These are phyloP conservation scores for Microcos paniculata DNA, from an alignment of 345 rosid species.

Conservation along the genomic window DNA sequence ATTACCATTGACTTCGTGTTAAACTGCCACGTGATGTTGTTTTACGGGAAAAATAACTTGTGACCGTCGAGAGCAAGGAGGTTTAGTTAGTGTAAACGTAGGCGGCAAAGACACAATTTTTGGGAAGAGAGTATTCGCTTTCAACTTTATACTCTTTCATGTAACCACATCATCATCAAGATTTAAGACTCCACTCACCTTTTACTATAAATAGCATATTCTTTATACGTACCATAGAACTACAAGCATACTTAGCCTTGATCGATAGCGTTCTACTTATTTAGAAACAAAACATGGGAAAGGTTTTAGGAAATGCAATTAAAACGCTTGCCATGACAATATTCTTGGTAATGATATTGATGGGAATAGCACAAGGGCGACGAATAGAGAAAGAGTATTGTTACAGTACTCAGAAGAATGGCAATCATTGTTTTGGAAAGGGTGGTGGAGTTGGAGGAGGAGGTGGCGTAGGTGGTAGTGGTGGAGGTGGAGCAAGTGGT, in stretches of 20 bases:
- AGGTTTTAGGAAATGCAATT: background rate
- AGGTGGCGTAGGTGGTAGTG: background rate
- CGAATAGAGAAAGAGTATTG: background rate
- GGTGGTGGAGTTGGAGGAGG: conserved; percentile 15
- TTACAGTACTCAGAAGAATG: background rate
- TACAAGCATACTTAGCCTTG: background rate
- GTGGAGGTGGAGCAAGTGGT: background rate
- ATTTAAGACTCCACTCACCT: background rate
- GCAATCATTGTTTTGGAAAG: conserved; percentile 14
- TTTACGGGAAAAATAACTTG: background rate
- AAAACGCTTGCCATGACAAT: background rate
- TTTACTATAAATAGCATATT: conserved; percentile 9
- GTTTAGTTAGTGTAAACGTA: background rate
- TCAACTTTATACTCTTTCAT: background rate
- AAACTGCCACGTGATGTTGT: conserved; percentile 15
- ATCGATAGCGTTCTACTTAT: background rate
- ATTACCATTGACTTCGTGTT: background rate
- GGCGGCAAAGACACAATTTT: background rate
- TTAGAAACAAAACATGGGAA: background rate
- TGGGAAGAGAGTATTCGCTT: background rate
- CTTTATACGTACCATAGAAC: background rate
- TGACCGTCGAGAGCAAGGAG: background rate
- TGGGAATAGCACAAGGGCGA: background rate
- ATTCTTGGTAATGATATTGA: background rate
- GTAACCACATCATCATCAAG: background rate